Conservation (phyloP, 164 flowering plant species). For the Cinnamomum micranthum region DNA sequence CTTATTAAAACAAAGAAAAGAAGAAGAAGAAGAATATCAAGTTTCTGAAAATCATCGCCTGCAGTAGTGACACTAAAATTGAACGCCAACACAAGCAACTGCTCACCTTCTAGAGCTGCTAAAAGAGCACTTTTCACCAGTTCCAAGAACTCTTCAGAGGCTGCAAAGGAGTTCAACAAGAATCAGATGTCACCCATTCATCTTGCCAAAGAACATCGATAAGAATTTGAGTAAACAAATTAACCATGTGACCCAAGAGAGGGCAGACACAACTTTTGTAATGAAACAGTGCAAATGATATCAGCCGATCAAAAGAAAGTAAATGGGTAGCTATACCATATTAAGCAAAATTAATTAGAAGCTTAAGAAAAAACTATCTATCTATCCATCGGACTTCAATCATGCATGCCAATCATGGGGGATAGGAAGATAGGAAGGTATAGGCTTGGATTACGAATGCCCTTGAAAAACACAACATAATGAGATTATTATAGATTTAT, state of each 20-base stretch:
- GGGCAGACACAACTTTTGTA: background rate
- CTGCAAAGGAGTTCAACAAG: slow-evolving; percentile 39
- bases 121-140: slow-evolving; percentile 88
- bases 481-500: no score
- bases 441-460: no score
- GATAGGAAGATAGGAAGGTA: no score
- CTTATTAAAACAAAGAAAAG: background rate
- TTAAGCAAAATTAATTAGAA: no score
- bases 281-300: no score
- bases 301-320: no score
- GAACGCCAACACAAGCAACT: background rate
- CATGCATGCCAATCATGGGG: no score
- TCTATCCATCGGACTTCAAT: no score
- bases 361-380: no score
- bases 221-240: background rate
- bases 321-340: no score
- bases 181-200: background rate
- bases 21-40: background rate
- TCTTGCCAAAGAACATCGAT: background rate
- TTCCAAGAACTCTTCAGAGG: slow-evolving; percentile 97
- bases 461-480: no score
- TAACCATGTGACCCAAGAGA: background rate
- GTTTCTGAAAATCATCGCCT: background rate
- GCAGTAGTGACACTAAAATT: background rate
- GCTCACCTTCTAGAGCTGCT: slow-evolving; percentile 91